A percentile compares a stretch with the other conserved stretches of the same genome.
phyloP scores from a whole-genome alignment of 352 stramenopile genomes.

The Phytophthora meadii region DNA sequence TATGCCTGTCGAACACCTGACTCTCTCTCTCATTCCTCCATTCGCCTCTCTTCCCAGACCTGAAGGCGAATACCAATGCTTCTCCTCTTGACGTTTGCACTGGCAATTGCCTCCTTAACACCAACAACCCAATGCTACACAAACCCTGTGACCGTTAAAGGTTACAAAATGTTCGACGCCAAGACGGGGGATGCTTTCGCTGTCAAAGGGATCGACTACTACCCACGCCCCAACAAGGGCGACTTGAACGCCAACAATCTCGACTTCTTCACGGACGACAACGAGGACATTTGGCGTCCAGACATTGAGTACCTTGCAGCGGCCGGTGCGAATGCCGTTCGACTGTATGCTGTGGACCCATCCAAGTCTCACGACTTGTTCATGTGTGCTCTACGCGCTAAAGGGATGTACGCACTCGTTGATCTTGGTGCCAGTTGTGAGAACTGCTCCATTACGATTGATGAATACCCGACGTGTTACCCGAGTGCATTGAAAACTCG shows the following conservation, averaged over 20 bases:
- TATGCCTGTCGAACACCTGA: neutral
- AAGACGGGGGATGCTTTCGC: constrained; percentile 74
- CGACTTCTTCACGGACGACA: constrained; percentile 87
- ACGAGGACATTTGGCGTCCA: constrained; percentile 66
- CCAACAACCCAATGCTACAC: constrained; percentile 39
- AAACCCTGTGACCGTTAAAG: constrained; percentile 63
- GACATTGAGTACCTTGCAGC: constrained; percentile 72
- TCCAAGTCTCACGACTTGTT: constrained; percentile 87
- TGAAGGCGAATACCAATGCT: constrained; percentile 25
- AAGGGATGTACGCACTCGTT: constrained; percentile 84
- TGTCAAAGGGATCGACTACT: constrained; percentile 88
- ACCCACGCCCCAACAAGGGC: constrained; percentile 84
- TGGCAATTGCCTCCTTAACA: constrained; percentile 16
- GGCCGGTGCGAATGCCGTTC: constrained; percentile 77
- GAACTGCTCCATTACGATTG: constrained; percentile 63
- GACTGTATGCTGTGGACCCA: constrained; percentile 87
- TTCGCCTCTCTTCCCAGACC: constrained; percentile 17
- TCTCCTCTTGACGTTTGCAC: constrained; percentile 15
- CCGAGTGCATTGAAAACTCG: constrained; percentile 62
- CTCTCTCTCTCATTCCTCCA: constrained; percentile 29
- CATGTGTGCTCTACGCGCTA: constrained; percentile 79
- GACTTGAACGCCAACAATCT: constrained; percentile 74
- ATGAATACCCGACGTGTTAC: constrained; percentile 68
- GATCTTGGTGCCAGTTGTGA: constrained; percentile 68
- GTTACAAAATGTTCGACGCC: constrained; percentile 83